Conservation (phyloP, 805 yeast genomes). For the Candida tibetensis region DNA sequence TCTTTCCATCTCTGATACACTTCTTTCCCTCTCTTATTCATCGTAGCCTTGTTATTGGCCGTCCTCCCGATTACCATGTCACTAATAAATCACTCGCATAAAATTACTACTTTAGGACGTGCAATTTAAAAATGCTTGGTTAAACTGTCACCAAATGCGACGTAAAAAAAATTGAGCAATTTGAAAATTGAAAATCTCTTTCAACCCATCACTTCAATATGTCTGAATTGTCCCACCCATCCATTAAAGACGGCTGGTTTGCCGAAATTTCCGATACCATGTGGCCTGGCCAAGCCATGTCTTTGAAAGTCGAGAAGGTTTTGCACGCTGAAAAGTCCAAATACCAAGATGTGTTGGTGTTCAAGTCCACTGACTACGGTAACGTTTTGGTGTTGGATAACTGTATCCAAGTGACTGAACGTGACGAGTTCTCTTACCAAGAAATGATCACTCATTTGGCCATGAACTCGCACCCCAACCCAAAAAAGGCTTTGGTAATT, state of each 20-base stretch:
- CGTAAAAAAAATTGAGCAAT: no score
- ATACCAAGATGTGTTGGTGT: conserved; percentile 91
- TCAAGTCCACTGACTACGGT: conserved; percentile 91
- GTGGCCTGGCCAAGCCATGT: conserved; percentile 99
- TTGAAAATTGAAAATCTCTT: no score
- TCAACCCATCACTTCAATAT: no score
- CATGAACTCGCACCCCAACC: conserved; percentile 88
- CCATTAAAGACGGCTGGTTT: conserved; percentile 89
- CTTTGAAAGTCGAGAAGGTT: conserved; percentile 80
- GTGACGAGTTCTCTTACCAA: conserved; percentile 97
- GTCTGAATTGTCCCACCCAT: conserved; percentile 47
- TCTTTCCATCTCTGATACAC: no score
- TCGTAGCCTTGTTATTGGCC: no score
- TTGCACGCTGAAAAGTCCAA: conserved; percentile 81
- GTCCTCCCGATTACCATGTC: no score
- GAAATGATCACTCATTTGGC: conserved; percentile 98
- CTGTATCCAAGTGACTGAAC: conserved; percentile 93
- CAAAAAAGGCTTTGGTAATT: conserved; percentile 87
- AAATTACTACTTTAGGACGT: no score
- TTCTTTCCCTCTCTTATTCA: no score
- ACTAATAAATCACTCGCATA: no score
- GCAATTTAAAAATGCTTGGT: no score
- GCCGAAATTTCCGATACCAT: conserved; percentile 90
- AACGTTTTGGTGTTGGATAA: conserved; percentile 93
- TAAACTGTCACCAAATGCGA: no score